Conservation (phyloP, 2,329 filamentous ascomycete species). For the Aspergillus melleus region DNA sequence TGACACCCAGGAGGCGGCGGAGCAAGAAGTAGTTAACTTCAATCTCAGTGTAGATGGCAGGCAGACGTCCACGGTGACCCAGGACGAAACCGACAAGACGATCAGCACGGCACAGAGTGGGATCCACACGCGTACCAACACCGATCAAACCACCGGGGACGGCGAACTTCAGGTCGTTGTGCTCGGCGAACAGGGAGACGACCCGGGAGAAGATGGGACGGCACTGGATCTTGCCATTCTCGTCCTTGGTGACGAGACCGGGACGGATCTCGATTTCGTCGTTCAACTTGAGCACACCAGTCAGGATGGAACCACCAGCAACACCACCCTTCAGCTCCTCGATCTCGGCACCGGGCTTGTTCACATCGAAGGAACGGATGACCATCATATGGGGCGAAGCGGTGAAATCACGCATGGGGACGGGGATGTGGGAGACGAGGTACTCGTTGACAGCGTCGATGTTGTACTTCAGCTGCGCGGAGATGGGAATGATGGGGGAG, state of each 20-base stretch:
- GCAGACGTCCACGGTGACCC: conserved; percentile 87
- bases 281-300: conserved; percentile 92
- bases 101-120: conserved; percentile 97
- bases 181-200: conserved; percentile 92
- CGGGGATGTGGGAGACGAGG: conserved; percentile 91
- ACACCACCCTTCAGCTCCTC: conserved; percentile 98
- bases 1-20: conserved; percentile 89
- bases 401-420: conserved; percentile 86
- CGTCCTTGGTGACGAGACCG: conserved; percentile 96
- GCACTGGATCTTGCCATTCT: conserved; percentile 91
- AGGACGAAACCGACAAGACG: conserved; percentile 98
- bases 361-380: conserved; percentile 98
- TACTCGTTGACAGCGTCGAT: conserved; percentile 97
- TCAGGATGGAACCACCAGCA: conserved; percentile 93
- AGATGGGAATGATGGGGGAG: conserved; percentile 92
- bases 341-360: conserved; percentile 98
- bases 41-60: conserved; percentile 96
- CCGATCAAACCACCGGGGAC: conserved; percentile 96
- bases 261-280: conserved; percentile 98
- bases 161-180: conserved; percentile 97
- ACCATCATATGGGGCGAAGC: conserved; percentile 97
- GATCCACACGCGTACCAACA: conserved; percentile 96
- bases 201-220: conserved; percentile 95
- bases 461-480: conserved; percentile 98
- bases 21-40: conserved; percentile 99